Evolutionary conservation across 2,329 filamentous ascomycete genomes (phyloP), one percentile per base, ranked within the genome.

Genomic region (Capronia epimyces): DNA sequence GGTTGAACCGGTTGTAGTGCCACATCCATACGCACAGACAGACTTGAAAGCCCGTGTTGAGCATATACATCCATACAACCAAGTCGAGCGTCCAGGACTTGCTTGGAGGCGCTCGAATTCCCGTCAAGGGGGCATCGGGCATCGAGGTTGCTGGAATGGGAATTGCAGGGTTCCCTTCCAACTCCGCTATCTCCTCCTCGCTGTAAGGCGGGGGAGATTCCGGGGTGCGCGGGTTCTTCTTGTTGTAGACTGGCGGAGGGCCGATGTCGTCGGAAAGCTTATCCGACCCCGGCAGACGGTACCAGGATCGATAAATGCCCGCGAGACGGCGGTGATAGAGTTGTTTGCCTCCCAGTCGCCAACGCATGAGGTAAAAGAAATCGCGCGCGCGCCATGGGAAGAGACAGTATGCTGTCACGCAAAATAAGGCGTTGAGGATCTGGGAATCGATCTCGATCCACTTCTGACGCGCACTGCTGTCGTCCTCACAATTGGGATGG

Each of bases 371-470:
- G 64, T 81, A 89, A 65, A 84, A 93, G 8, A 89, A 69, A 65
- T 95, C 89, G 25, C 89, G 77, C 60, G 90, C 86, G 25, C 89
- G 79, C 89, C 88, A 95, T 0, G 89, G 89, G 1, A 86, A 83
- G 10, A 93, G 75, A 0, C 89, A 89, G 59, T 94, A 91, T 1
- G 84, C 88, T 1, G 88, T 91, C 5, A 94, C 83, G 67, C 87
- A 93, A 75, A 95, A 95, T 1, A 95, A 78, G 0, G 78, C 85
- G 63, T 89, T 94, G 18, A 91, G 71, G 52, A 95, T 85, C 65
- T 95, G 89, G 1, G 84, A 87, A 66, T 89, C 86, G 62, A 81
- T 84, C 68, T 95, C 89, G 59, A 95, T 81, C 89, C 89, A 95
- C 53, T 83, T 83, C 16, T 85, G 76, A n/a, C 88, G 80, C 1